phyloP scores from a whole-genome alignment of 257 asterid species.

The Plectranthus barbatus region DNA sequence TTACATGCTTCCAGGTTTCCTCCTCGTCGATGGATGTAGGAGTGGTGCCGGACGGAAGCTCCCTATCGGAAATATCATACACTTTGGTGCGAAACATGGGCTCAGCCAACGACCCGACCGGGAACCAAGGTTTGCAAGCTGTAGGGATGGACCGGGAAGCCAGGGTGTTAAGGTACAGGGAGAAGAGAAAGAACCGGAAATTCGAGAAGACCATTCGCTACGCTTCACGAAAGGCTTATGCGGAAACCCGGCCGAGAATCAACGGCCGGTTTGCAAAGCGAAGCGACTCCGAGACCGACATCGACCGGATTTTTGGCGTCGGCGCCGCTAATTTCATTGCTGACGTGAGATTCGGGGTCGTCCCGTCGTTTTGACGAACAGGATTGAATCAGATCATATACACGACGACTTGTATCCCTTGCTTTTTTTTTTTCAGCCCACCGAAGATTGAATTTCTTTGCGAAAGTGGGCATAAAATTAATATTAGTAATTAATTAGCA shows the following conservation, averaged over 20 bases:
- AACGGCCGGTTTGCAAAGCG: slow-evolving; percentile 82
- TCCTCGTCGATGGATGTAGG: slow-evolving; percentile 79
- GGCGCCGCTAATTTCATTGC: slow-evolving; percentile 28
- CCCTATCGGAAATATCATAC: slow-evolving; percentile 53
- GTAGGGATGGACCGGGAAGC: slow-evolving; percentile 64
- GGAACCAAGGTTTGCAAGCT: slow-evolving; percentile 30
- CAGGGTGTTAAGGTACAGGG: slow-evolving; percentile 73
- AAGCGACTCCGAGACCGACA: slow-evolving; percentile 37
- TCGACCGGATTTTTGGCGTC: slow-evolving; percentile 32
- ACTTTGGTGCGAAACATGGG: slow-evolving; percentile 22
- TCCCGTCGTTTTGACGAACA: slow-evolving; percentile 39
- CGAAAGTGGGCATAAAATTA: not conserved
- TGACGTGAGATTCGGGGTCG: slow-evolving; percentile 42
- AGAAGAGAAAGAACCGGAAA: slow-evolving; percentile 71
- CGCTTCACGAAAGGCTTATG: slow-evolving; percentile 86
- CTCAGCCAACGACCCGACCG: slow-evolving; percentile 18
- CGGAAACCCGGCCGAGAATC: slow-evolving; percentile 77
- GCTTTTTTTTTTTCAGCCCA: slow-evolving; percentile 9
- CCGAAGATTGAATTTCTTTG: slow-evolving; percentile 1
- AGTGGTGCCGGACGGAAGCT: slow-evolving; percentile 71
- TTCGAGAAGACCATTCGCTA: slow-evolving; percentile 82
- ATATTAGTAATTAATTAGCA: slow-evolving; percentile 2
- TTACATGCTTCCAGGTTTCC: slow-evolving; percentile 48
- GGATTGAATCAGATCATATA: not conserved
- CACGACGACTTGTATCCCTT: not conserved